Percentiles rank a stretch among this genome's conserved stretches.
phyloP scores from a whole-genome alignment of 2,329 filamentous ascomycete species.

The Colletotrichum lindemuthianum region DNA sequence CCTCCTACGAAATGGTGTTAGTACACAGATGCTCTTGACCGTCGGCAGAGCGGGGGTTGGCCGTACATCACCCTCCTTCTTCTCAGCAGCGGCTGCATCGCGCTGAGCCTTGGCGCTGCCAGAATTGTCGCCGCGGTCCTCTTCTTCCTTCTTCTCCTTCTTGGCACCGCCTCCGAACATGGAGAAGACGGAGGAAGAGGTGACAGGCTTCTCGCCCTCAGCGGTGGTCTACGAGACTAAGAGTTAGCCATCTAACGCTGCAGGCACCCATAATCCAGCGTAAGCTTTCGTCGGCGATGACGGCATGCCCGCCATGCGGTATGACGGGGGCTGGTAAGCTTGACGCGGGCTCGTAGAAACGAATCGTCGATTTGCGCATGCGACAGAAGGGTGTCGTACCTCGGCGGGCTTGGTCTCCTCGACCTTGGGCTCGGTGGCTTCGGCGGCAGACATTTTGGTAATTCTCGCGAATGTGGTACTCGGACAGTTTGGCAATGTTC shows the following conservation, averaged over 20 bases:
- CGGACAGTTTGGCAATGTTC: slow-evolving; percentile 15
- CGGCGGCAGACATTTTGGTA: slow-evolving; percentile 58
- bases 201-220: slow-evolving; percentile 55
- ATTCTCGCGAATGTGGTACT: slow-evolving; percentile 3
- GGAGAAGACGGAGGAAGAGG: slow-evolving; percentile 81
- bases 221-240: slow-evolving; percentile 29
- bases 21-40: slow-evolving; percentile 2
- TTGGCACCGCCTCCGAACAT: slow-evolving; percentile 99
- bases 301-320: too few relatives aligned
- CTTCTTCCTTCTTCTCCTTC: slow-evolving; percentile 93
- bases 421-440: slow-evolving; percentile 65
- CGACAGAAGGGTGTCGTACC: slow-evolving; percentile 32
- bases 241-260: slow-evolving; percentile 10
- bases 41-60: slow-evolving; percentile 8
- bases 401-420: slow-evolving; percentile 54
- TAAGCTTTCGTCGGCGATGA: background rate
- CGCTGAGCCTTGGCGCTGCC: slow-evolving; percentile 86
- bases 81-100: slow-evolving; percentile 66
- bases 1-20: slow-evolving; percentile 56
- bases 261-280: background rate
- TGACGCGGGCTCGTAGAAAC: too few relatives aligned
- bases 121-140: slow-evolving; percentile 86
- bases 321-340: too few relatives aligned
- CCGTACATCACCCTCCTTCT: slow-evolving; percentile 62
- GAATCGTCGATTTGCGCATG: background rate